Evolutionary conservation across 2,329 filamentous ascomycete species (phyloP), one percentile per base, ranked within the genome.

Genomic region (Delphinella strobiligena): DNA sequence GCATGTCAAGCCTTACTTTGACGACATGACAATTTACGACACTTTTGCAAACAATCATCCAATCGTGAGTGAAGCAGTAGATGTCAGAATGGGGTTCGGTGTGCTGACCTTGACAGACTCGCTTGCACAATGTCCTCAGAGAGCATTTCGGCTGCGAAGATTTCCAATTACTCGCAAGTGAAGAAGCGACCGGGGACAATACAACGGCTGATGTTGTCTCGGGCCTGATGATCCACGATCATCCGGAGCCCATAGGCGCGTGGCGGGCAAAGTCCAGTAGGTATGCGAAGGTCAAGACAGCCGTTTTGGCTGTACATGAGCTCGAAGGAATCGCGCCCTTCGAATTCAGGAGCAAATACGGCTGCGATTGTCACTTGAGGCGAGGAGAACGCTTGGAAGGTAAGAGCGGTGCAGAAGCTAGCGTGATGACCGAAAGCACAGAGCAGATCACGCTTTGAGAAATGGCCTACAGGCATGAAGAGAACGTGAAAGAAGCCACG

Each of bases 21-120:
- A 73, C 37, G 81, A 95, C 58, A 94, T 96, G 78, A 66, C 69
- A 3, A 71, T 91, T 30, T 95, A 94, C 58, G 87, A 96, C 57
- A 75, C 75, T 0, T 95, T 84, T 56, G 87, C 86, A 2, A 85
- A 81, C 51, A 82, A 82, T 24, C 88, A 96, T 49, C 89, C 89
- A 0, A 80, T 83, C 3, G 65, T 67, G 31, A 32, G 38, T 17
- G 10, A n/a, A n/a, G n/a, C n/a, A n/a, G n/a, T n/a, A n/a, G n/a
- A n/a, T n/a, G n/a, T n/a, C n/a, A n/a, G n/a, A n/a, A n/a, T n/a
- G n/a, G n/a, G n/a, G n/a, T n/a, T n/a, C n/a, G n/a, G n/a, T n/a
- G n/a, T n/a, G n/a, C n/a, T n/a, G n/a, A n/a, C n/a, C n/a, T n/a
- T 14, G 3, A 12, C 18, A 40, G 38, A 93, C 83, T 0, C 75